Percentiles rank a stretch among this genome's conserved stretches.
phyloP scores from a whole-genome alignment of 2,329 filamentous ascomycete species.

The Cordyceps tenuipes region DNA sequence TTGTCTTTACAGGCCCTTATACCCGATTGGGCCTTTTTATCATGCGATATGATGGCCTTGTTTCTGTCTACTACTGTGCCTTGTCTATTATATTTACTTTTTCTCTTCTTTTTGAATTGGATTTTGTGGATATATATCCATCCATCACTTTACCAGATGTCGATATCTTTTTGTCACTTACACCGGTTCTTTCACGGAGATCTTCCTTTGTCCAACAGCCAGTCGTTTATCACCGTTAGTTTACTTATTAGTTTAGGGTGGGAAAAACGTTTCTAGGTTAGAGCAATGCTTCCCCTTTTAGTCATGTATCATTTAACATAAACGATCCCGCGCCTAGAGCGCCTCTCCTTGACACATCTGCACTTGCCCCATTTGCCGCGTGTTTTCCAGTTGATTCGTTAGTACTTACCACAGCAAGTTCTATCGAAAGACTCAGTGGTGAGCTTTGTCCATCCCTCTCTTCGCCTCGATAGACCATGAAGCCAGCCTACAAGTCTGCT shows the following conservation, averaged over 20 bases:
- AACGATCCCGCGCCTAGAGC: neutral
- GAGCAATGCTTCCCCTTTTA: neutral
- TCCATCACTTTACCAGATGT: neutral
- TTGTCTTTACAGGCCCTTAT: slow-evolving; percentile 1
- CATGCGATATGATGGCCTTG: slow-evolving; percentile 8
- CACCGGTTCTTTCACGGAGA: neutral
- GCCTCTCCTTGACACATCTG: neutral
- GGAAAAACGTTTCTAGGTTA: neutral
- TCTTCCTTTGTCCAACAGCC: neutral
- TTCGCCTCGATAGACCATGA: no score
- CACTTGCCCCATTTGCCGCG: neutral
- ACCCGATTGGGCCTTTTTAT: slow-evolving; percentile 10
- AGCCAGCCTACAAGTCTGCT: no score
- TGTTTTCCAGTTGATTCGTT: neutral
- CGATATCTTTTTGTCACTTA: neutral
- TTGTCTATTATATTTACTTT: neutral
- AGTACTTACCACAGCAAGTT: neutral
- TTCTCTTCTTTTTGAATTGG: neutral
- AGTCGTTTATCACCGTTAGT: neutral
- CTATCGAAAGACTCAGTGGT: no score
- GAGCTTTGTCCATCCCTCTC: no score
- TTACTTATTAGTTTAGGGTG: neutral
- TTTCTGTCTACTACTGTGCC: neutral
- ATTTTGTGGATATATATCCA: neutral
- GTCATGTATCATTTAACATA: neutral